phyloP scores from a whole-genome alignment of 2,329 filamentous ascomycete genomes.

The Fusarium burgessii region DNA sequence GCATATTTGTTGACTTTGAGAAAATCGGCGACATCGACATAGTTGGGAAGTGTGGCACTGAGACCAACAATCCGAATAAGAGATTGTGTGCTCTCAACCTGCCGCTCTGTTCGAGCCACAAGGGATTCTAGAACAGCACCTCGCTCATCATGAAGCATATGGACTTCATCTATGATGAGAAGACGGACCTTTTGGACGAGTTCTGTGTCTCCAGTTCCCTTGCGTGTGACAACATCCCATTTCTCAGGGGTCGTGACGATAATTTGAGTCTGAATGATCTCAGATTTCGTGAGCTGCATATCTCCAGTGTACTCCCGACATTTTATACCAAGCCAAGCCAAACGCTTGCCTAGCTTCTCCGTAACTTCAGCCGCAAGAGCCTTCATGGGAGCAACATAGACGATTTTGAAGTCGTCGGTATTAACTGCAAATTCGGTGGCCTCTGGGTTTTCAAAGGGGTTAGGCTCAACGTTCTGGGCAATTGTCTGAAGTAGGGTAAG shows the following conservation, averaged over 20 bases:
- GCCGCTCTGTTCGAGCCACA: conserved; percentile 92
- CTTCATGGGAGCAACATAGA: conserved; percentile 99
- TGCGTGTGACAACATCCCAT: conserved; percentile 98
- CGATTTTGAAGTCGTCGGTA: conserved; percentile 93
- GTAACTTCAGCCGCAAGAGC: conserved; percentile 96
- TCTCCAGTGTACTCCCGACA: conserved; percentile 96
- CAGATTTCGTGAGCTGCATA: conserved; percentile 97
- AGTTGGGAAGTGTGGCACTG: conserved; percentile 96
- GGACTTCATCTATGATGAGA: conserved; percentile 97
- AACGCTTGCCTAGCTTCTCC: conserved; percentile 88
- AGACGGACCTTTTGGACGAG: conserved; percentile 96
- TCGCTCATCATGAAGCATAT: conserved; percentile 98
- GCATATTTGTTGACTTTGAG: conserved; percentile 93
- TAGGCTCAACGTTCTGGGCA: conserved; percentile 84
- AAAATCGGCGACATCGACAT: conserved; percentile 96
- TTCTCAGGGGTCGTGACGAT: conserved; percentile 99
- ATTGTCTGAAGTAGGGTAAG: conserved; percentile 93
- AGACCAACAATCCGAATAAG: conserved; percentile 96
- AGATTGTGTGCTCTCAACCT: conserved; percentile 98
- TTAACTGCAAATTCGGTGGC: conserved; percentile 85
- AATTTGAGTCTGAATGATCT: conserved; percentile 96
- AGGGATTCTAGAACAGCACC: conserved; percentile 96
- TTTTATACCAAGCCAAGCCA: conserved; percentile 93
- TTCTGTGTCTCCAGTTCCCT: conserved; percentile 96
- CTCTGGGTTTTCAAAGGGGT: conserved; percentile 78